Evolutionary conservation across 495 filamentous ascomycete species (phyloP).

Genomic region (Venustampulla echinocandica): DNA sequence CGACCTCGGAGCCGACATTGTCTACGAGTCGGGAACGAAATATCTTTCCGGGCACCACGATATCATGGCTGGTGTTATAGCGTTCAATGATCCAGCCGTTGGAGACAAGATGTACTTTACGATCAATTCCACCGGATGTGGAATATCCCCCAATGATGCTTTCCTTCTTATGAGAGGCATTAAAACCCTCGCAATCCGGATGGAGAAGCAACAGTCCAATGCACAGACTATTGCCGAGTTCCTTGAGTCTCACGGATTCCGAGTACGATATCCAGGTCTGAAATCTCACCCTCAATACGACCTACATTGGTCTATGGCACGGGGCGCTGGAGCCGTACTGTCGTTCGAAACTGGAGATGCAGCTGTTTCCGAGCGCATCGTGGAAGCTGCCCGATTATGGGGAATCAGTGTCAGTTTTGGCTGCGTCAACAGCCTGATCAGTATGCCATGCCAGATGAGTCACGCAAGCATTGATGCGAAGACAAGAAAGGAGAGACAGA

Average conservation of each 20-base stretch:
- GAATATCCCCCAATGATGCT: constrained; percentile 86
- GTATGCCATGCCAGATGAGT: constrained; percentile 99
- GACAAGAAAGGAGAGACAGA: constrained; percentile 75
- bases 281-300: constrained; percentile 94
- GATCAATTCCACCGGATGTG: constrained; percentile 92
- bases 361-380: constrained; percentile 76
- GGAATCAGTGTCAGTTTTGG: constrained; percentile 95
- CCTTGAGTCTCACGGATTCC: constrained; percentile 84
- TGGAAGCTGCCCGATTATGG: constrained; percentile 85
- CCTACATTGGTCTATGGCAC: constrained; percentile 87
- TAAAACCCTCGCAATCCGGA: constrained; percentile 92
- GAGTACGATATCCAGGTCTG: constrained; percentile 87
- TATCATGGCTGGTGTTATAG: constrained; percentile 95
- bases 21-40: constrained; percentile 96
- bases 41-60: constrained; percentile 98
- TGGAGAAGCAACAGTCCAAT: constrained; percentile 96
- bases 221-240: constrained; percentile 86
- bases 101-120: constrained; percentile 91
- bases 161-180: constrained; percentile 91
- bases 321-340: constrained; percentile 87
- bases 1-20: constrained; percentile 88
- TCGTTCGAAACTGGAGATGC: constrained; percentile 92
- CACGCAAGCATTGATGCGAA: constrained; percentile 97
- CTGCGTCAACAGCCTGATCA: constrained; percentile 96
- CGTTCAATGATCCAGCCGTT: constrained; percentile 68